Percentiles rank a stretch among this genome's conserved stretches.
phyloP scores from a whole-genome alignment of 805 yeast species.

The Isabelozyma gotoi region DNA sequence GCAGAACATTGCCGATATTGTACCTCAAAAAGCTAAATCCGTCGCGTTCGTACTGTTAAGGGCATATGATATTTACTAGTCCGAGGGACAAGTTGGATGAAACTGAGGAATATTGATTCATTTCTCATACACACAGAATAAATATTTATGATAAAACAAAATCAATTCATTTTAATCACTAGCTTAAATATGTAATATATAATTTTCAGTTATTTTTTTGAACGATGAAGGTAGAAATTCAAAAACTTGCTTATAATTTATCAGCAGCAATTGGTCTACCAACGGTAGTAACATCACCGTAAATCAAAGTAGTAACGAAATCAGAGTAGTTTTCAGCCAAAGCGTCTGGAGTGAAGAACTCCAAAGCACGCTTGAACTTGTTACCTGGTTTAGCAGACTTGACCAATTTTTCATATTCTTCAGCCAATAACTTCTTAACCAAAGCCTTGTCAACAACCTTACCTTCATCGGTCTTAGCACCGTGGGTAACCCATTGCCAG shows the following conservation, averaged over 20 bases:
- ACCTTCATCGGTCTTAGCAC: slow-evolving; percentile 59
- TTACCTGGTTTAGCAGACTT: slow-evolving; percentile 54
- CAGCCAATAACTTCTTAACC: slow-evolving; percentile 55
- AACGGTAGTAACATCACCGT: slow-evolving; percentile 66
- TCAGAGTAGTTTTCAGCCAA: slow-evolving; percentile 72
- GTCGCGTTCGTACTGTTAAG: too few relatives aligned
- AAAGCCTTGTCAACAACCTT: slow-evolving; percentile 58
- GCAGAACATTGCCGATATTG: too few relatives aligned
- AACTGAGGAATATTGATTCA: too few relatives aligned
- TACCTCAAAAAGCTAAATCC: too few relatives aligned
- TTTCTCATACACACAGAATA: not conserved
- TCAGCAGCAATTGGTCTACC: slow-evolving; percentile 44
- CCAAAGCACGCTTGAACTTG: slow-evolving; percentile 68
- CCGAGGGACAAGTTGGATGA: too few relatives aligned
- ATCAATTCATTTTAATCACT: not conserved
- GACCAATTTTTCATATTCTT: slow-evolving; percentile 57
- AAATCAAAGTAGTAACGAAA: slow-evolving; percentile 72
- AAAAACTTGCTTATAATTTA: slow-evolving; percentile 30
- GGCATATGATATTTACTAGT: not conserved
- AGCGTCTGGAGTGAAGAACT: slow-evolving; percentile 70
- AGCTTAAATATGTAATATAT: too few relatives aligned
- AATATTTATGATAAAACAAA: not conserved
- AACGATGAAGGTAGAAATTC: not conserved
- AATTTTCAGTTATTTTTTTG: too few relatives aligned
- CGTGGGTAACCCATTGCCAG: slow-evolving; percentile 82